A percentile compares a stretch with the other conserved stretches of the same genome.
These are phyloP conservation scores for Xylariaceae sp. DNA, from an alignment of 2,329 filamentous ascomycete species.

Conservation along the genomic window DNA sequence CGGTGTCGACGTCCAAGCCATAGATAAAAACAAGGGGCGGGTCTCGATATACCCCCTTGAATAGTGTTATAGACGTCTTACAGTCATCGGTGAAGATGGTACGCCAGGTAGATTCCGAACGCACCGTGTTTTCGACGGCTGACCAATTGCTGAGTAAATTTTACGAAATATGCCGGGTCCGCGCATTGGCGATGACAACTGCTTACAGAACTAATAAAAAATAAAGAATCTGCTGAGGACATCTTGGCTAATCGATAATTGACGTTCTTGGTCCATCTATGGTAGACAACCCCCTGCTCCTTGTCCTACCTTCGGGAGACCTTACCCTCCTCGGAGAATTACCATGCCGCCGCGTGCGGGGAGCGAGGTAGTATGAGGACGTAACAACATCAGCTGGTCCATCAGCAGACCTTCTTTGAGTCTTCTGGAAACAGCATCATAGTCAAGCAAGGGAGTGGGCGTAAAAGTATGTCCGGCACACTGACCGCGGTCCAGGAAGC, in stretches of 20 bases:
- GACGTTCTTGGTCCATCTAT: no score
- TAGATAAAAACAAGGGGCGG: slow-evolving; percentile 4
- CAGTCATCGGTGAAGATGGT: not conserved
- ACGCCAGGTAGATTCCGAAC: not conserved
- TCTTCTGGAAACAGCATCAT: not conserved
- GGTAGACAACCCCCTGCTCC: no score
- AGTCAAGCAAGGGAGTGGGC: slow-evolving; percentile 24
- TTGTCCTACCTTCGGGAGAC: not conserved
- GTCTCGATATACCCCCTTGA: slow-evolving; percentile 8
- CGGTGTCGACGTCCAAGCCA: slow-evolving; percentile 11
- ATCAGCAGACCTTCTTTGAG: not conserved
- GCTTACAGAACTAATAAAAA: no score
- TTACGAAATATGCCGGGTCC: not conserved
- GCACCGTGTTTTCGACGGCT: not conserved
- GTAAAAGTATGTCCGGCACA: slow-evolving; percentile 59
- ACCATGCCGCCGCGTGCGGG: slow-evolving; percentile 2
- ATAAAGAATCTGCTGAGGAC: no score
- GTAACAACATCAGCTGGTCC: not conserved
- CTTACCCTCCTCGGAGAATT: slow-evolving; percentile 6
- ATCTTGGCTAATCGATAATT: no score
- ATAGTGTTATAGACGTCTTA: slow-evolving; percentile 17
- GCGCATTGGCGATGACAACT: not conserved
- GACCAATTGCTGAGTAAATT: slow-evolving; percentile 5
- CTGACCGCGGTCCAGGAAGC: slow-evolving; percentile 44
- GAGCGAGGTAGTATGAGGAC: not conserved